Percentiles rank a stretch among this genome's conserved stretches.
Evolutionary conservation across 2,329 filamentous ascomycete genomes (phyloP).

Genomic region (Orbilia javanica): DNA sequence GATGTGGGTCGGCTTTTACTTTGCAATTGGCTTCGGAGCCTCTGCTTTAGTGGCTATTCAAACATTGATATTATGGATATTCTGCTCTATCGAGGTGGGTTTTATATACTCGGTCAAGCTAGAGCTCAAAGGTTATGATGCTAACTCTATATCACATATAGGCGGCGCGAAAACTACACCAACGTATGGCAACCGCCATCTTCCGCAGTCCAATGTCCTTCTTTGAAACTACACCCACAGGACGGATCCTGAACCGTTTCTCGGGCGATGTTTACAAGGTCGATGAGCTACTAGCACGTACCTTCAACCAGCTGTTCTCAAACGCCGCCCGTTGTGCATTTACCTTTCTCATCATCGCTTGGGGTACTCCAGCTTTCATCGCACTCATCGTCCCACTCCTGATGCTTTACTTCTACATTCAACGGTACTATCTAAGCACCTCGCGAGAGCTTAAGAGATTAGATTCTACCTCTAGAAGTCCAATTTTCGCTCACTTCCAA

Average conservation of each 20-base stretch:
- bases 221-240: conserved; percentile 95
- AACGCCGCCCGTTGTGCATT: conserved; percentile 82
- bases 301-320: conserved; percentile 95
- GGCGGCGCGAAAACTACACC: conserved; percentile 95
- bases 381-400: conserved; percentile 83
- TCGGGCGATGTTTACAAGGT: conserved; percentile 83
- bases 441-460: conserved; percentile 96
- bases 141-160: conserved; percentile 64
- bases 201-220: conserved; percentile 99
- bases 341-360: conserved; percentile 86
- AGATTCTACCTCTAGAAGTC: conserved; percentile 93
- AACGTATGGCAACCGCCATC: conserved; percentile 96
- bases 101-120: not conserved
- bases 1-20: conserved; percentile 95
- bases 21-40: conserved; percentile 90
- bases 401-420: conserved; percentile 88
- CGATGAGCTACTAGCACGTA: conserved; percentile 87
- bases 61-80: conserved; percentile 97
- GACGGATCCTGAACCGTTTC: conserved; percentile 96
- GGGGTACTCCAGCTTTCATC: conserved; percentile 83
- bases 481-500: conserved; percentile 98
- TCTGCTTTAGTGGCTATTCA: conserved; percentile 88
- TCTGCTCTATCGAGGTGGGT: conserved; percentile 93
- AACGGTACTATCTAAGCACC: conserved; percentile 95
- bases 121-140: not conserved